phyloP scores from a whole-genome alignment of 345 rosid species.

The Clarkia xantiana region DNA sequence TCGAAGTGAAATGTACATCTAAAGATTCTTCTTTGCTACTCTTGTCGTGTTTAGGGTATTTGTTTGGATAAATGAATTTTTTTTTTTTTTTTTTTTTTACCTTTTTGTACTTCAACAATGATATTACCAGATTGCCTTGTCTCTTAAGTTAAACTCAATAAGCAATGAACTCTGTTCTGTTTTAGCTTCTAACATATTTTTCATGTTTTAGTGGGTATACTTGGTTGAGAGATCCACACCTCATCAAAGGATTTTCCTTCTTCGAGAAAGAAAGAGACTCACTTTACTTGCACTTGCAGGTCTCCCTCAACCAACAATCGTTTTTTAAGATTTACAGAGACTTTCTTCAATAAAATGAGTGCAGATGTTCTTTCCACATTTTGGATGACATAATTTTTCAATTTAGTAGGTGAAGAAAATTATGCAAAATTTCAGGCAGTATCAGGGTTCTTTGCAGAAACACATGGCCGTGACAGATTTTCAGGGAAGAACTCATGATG shows the following conservation, averaged over 20 bases:
- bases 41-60: too few species aligned
- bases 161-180: too few species aligned
- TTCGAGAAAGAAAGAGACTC: conserved; percentile 68
- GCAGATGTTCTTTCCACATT: not conserved
- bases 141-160: too few species aligned
- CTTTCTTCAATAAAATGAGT: not conserved
- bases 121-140: too few species aligned
- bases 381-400: not conserved
- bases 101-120: too few species aligned
- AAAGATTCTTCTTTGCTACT: too few species aligned
- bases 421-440: conserved; percentile 67
- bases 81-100: too few species aligned
- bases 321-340: conserved; percentile 77
- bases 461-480: conserved; percentile 96
- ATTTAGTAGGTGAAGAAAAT: conserved; percentile 61
- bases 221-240: conserved; percentile 85
- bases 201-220: conserved; percentile 53
- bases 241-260: conserved; percentile 93
- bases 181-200: conserved; percentile 1
- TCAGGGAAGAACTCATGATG: conserved; percentile 30
- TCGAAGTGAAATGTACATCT: too few species aligned
- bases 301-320: conserved; percentile 74
- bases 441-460: conserved; percentile 79
- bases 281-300: conserved; percentile 80
- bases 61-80: too few species aligned